These are phyloP conservation scores for Pyricularia pennisetigena DNA, from an alignment of 2,329 filamentous ascomycete genomes.

Conservation along the genomic window DNA sequence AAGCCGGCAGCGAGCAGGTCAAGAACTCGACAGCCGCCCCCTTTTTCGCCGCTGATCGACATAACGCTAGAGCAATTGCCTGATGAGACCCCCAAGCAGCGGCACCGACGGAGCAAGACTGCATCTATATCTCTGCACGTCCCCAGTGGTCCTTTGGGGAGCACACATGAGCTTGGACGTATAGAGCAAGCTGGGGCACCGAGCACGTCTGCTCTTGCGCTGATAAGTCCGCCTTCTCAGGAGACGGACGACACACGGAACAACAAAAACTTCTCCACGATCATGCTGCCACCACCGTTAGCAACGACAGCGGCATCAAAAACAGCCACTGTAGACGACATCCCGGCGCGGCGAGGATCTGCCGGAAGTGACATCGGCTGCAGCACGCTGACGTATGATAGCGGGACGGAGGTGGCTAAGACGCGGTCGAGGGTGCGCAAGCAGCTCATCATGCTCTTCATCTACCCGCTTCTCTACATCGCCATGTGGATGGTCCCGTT, in stretches of 20 bases:
- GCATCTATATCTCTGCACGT: background rate
- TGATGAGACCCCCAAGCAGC: background rate
- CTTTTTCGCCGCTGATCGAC: background rate
- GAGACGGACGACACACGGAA: background rate
- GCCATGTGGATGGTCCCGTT: conserved; percentile 66
- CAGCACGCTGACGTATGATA: background rate
- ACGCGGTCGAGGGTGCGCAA: conserved; percentile 49
- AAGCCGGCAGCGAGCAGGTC: background rate
- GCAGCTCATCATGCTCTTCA: conserved; percentile 63
- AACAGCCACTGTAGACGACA: conserved; percentile 4
- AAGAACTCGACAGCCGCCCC: background rate
- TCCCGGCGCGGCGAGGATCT: conserved; percentile 4
- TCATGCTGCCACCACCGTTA: background rate
- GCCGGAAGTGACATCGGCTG: background rate
- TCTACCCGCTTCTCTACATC: conserved; percentile 67
- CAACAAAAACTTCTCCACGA: background rate
- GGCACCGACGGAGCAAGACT: background rate
- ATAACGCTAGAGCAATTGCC: background rate
- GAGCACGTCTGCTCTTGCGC: background rate
- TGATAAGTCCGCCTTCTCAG: background rate
- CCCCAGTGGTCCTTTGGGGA: background rate
- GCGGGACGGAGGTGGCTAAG: conserved; percentile 16
- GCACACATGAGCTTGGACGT: background rate
- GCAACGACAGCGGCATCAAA: background rate
- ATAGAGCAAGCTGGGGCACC: background rate